Evolutionary conservation across 108 stramenopile species (phyloP).

Genomic region (Epithemia pelagica): DNA sequence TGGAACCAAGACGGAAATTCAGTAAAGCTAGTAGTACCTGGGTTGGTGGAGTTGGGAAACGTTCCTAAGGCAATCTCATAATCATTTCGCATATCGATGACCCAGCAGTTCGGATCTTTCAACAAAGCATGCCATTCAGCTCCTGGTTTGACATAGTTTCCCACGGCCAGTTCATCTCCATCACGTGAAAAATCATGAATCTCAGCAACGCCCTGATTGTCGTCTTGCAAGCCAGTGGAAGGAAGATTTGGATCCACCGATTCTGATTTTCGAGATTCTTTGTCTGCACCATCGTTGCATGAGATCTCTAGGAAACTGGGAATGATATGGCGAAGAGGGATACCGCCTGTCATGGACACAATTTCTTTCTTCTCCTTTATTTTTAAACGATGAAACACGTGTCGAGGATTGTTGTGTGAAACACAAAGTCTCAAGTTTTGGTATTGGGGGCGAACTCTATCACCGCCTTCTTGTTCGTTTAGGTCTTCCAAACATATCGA

Average conservation of each 20-base stretch:
- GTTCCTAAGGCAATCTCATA: slow-evolving; percentile 80
- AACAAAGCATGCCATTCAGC: slow-evolving; percentile 58
- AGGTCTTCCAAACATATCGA: not conserved
- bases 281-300: not conserved
- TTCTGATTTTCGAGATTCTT: not conserved
- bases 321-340: not conserved
- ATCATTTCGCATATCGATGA: slow-evolving; percentile 77
- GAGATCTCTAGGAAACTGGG: not conserved
- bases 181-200: not conserved
- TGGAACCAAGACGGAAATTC: slow-evolving; percentile 47
- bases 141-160: slow-evolving; percentile 43
- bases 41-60: slow-evolving; percentile 72
- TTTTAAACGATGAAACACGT: slow-evolving; percentile 65
- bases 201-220: not conserved
- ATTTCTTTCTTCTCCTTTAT: slow-evolving; percentile 72
- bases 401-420: not conserved
- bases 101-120: slow-evolving; percentile 56
- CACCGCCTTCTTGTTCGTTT: slow-evolving; percentile 8
- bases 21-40: slow-evolving; percentile 50
- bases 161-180: slow-evolving; percentile 31
- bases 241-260: not conserved
- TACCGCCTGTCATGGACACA: slow-evolving; percentile 41
- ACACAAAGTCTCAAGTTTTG: not conserved
- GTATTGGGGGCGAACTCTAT: not conserved
- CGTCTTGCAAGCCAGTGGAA: not conserved